phyloP scores from a whole-genome alignment of 2,329 filamentous ascomycete genomes.

The Sporothrix mexicana region DNA sequence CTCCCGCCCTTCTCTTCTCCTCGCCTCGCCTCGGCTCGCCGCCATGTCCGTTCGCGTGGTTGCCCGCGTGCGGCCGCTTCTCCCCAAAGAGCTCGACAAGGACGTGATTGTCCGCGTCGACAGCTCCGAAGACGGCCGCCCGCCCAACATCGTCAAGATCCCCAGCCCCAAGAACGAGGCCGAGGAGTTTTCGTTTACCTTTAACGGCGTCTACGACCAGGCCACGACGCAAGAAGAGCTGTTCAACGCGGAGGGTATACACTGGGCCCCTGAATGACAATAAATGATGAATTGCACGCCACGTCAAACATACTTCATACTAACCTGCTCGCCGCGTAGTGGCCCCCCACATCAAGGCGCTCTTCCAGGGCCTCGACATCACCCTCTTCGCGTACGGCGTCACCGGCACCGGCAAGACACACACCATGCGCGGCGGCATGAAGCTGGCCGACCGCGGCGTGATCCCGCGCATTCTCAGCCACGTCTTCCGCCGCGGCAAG shows the following conservation, averaged over 20 bases:
- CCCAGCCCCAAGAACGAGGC: conserved; percentile 91
- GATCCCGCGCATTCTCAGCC: conserved; percentile 83
- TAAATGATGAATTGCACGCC: too few relatives aligned
- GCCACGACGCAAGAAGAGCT: conserved; percentile 81
- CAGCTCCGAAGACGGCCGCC: conserved; percentile 64
- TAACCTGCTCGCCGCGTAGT: conserved; percentile 58
- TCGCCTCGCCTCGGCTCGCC: background rate
- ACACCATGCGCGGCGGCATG: conserved; percentile 93
- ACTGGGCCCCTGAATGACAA: background rate
- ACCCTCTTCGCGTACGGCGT: conserved; percentile 94
- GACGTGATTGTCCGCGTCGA: conserved; percentile 82
- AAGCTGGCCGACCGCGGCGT: conserved; percentile 84
- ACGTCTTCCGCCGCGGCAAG: conserved; percentile 82
- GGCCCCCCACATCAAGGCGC: conserved; percentile 84
- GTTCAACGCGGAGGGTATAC: conserved; percentile 77
- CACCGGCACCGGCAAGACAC: conserved; percentile 92
- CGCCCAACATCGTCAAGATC: conserved; percentile 77
- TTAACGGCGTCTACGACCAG: conserved; percentile 90
- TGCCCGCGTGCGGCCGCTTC: conserved; percentile 85
- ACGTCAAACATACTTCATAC: too few relatives aligned
- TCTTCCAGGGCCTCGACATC: conserved; percentile 87
- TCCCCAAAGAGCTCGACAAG: conserved; percentile 82
- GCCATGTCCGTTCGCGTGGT: conserved; percentile 78
- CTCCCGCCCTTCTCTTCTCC: background rate
- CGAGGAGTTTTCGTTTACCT: conserved; percentile 92